A percentile compares a stretch with the other conserved stretches of the same genome.
These are phyloP conservation scores for Daldinia grandis DNA, from an alignment of 495 filamentous ascomycete genomes.

Conservation along the genomic window DNA sequence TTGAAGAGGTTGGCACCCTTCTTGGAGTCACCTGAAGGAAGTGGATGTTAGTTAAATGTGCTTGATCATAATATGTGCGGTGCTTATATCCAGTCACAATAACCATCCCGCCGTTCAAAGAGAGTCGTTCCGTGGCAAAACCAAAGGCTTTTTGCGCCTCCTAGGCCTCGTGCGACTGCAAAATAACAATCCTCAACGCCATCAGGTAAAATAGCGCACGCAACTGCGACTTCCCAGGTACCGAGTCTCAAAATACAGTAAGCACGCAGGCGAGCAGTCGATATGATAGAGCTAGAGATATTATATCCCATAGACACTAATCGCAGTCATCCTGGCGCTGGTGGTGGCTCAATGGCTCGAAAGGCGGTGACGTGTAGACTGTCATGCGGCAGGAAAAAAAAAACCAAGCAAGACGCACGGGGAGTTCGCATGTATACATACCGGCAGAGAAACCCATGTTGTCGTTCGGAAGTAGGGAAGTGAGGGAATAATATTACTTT, in stretches of 20 bases:
- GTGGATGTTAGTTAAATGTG: slow-evolving; percentile 46
- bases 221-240: slow-evolving; percentile 2
- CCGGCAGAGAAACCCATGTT: slow-evolving; percentile 56
- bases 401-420: slow-evolving; percentile 21
- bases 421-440: slow-evolving; percentile 47
- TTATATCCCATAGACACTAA: slow-evolving; percentile 22
- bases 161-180: slow-evolving; percentile 1
- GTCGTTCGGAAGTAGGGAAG: slow-evolving; percentile 36
- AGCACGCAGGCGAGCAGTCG: background rate
- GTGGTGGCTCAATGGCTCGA: slow-evolving; percentile 44
- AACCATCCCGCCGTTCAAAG: background rate
- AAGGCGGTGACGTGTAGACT: slow-evolving; percentile 21
- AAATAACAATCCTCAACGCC: background rate
- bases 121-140: background rate
- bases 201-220: slow-evolving; percentile 52
- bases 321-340: slow-evolving; percentile 23
- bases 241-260: slow-evolving; percentile 11
- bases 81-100: background rate
- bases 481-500: slow-evolving; percentile 28
- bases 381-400: slow-evolving; percentile 20
- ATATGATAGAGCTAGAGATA: slow-evolving; percentile 24
- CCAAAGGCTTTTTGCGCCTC: background rate
- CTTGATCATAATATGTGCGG: background rate
- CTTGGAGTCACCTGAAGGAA: slow-evolving; percentile 80
- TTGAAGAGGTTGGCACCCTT: slow-evolving; percentile 99